Evolutionary conservation across 257 asterid genomes (phyloP).

Genomic region (Scutellaria barbata): DNA sequence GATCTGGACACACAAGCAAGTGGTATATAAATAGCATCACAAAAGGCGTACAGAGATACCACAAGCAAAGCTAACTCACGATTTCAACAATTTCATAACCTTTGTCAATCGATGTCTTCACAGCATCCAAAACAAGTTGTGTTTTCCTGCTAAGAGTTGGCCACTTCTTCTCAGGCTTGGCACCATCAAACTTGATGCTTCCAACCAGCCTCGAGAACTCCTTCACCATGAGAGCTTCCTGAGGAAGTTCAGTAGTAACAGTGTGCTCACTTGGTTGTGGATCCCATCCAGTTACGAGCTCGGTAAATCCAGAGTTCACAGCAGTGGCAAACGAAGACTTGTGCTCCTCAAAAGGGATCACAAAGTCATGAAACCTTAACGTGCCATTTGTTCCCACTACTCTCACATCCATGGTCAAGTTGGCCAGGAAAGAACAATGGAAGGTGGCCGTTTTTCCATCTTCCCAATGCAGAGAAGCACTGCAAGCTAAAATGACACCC

Average conservation of each 20-base stretch:
- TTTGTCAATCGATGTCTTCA: slow-evolving; percentile 64
- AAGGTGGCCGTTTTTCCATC: slow-evolving; percentile 69
- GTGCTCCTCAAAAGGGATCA: slow-evolving; percentile 61
- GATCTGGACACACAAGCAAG: background rate
- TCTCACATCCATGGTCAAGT: slow-evolving; percentile 65
- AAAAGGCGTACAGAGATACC: background rate
- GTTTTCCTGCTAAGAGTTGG: slow-evolving; percentile 66
- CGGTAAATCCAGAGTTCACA: slow-evolving; percentile 41
- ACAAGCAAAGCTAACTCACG: slow-evolving; percentile 24
- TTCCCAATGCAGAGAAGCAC: slow-evolving; percentile 71
- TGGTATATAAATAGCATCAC: background rate
- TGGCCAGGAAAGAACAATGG: slow-evolving; percentile 70
- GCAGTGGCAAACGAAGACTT: slow-evolving; percentile 49
- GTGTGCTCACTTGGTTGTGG: slow-evolving; percentile 57
- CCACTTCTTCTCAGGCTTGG: slow-evolving; percentile 71
- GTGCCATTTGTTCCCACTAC: slow-evolving; percentile 61
- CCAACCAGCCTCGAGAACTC: slow-evolving; percentile 63
- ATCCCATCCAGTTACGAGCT: slow-evolving; percentile 54
- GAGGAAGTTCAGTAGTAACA: slow-evolving; percentile 62
- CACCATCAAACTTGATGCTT: slow-evolving; percentile 47
- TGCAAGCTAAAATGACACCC: slow-evolving; percentile 67
- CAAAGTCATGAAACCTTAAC: slow-evolving; percentile 59
- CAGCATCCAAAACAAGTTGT: slow-evolving; percentile 76
- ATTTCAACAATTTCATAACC: slow-evolving; percentile 60
- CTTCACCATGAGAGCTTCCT: slow-evolving; percentile 72